A percentile compares a stretch with the other conserved stretches of the same genome.
Evolutionary conservation across 106 monocot genomes (phyloP).

Genomic region (Dioscorea zingiberensis): DNA sequence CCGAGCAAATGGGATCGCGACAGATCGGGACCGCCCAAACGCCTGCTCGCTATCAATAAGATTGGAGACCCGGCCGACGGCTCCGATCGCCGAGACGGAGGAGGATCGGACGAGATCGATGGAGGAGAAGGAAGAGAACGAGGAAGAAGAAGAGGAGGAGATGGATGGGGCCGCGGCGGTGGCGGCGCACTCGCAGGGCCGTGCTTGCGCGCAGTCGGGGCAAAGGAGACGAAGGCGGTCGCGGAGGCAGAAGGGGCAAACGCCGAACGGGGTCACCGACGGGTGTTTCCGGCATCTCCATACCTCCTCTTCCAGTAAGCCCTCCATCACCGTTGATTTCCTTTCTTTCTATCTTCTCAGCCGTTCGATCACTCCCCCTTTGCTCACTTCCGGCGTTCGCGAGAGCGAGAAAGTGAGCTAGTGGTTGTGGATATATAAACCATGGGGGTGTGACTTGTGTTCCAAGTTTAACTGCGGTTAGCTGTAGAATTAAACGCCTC

Average conservation of each 20-base stretch:
- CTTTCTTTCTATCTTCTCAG: too few relatives aligned
- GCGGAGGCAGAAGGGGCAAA: slow-evolving; percentile 33
- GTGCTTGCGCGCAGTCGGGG: slow-evolving; percentile 55
- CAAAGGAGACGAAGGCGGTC: slow-evolving; percentile 38
- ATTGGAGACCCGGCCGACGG: slow-evolving; percentile 30
- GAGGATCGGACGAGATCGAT: not conserved
- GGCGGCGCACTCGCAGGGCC: slow-evolving; percentile 51
- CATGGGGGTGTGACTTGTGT: too few relatives aligned
- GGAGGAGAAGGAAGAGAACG: slow-evolving; percentile 16
- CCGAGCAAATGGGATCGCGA: slow-evolving; percentile 14
- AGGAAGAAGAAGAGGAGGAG: slow-evolving; percentile 24
- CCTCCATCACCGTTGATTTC: not conserved
- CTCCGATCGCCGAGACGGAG: slow-evolving; percentile 13
- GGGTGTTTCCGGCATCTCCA: slow-evolving; percentile 35
- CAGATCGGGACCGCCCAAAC: slow-evolving; percentile 59
- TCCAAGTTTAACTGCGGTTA: too few relatives aligned
- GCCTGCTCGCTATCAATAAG: slow-evolving; percentile 63
- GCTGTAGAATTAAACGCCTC: too few relatives aligned
- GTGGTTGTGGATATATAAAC: not conserved
- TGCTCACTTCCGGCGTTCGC: not conserved
- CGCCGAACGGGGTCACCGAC: slow-evolving; percentile 5
- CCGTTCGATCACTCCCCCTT: too few relatives aligned
- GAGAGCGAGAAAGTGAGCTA: not conserved
- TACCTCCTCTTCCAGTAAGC: slow-evolving; percentile 1
- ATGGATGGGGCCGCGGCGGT: slow-evolving; percentile 2